A percentile compares a stretch with the other conserved stretches of the same genome.
phyloP scores from a whole-genome alignment of 2,329 filamentous ascomycete genomes.

The Trichoderma koningii region DNA sequence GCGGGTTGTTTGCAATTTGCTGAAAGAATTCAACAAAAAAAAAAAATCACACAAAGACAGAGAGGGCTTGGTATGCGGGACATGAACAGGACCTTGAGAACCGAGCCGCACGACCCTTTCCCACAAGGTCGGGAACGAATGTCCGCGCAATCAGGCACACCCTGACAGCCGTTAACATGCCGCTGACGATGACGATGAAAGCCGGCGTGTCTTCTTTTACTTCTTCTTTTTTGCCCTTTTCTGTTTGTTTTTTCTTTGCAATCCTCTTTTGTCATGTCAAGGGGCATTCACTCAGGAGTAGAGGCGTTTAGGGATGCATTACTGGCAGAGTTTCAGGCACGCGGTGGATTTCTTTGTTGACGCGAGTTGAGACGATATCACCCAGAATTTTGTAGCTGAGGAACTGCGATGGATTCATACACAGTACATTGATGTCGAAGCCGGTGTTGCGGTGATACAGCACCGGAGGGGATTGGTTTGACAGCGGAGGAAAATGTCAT shows the following conservation, averaged over 20 bases:
- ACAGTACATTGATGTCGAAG: slow-evolving; percentile 2
- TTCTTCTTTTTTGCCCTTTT: neutral
- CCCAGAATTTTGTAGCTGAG: slow-evolving; percentile 11
- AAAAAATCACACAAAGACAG: slow-evolving; percentile 12
- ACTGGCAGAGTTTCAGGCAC: slow-evolving; percentile 24
- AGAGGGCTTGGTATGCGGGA: slow-evolving; percentile 27
- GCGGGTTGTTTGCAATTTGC: neutral
- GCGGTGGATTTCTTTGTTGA: slow-evolving; percentile 17
- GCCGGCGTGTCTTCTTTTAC: neutral
- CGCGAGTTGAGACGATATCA: slow-evolving; percentile 22
- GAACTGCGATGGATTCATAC: slow-evolving; percentile 1
- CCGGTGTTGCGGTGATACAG: slow-evolving; percentile 1
- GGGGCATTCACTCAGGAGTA: slow-evolving; percentile 27
- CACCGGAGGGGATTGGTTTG: neutral
- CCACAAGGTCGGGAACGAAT: slow-evolving; percentile 18
- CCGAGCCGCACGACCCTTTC: slow-evolving; percentile 17
- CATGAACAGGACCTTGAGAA: slow-evolving; percentile 25
- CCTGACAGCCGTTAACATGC: slow-evolving; percentile 4
- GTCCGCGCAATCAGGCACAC: slow-evolving; percentile 8
- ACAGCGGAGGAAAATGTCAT: slow-evolving; percentile 7
- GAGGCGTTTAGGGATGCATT: slow-evolving; percentile 27
- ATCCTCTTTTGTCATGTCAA: slow-evolving; percentile 10
- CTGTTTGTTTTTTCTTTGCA: neutral
- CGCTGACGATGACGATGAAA: slow-evolving; percentile 8
- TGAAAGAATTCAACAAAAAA: neutral